Evolutionary conservation across 2,329 filamentous ascomycete species (phyloP).

Genomic region (Nannizziopsis barbatae): DNA sequence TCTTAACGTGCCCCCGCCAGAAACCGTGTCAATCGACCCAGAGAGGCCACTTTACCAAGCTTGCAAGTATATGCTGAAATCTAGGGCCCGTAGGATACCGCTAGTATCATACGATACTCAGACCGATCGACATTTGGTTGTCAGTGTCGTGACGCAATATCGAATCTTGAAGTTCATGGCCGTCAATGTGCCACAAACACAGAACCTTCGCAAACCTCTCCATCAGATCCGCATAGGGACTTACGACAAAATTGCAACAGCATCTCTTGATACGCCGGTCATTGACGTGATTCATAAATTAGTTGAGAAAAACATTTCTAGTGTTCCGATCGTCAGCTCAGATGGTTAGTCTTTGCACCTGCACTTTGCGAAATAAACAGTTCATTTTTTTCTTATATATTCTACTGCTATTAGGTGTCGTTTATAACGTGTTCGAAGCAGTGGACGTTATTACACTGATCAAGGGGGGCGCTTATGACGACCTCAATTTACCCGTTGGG

Average conservation of each 20-base stretch:
- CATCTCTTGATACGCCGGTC: constrained; percentile 78
- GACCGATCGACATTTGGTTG: constrained; percentile 80
- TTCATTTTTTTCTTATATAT: neutral
- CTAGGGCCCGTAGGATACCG: constrained; percentile 83
- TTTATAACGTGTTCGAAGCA: constrained; percentile 94
- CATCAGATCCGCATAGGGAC: constrained; percentile 76
- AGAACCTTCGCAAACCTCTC: constrained; percentile 76
- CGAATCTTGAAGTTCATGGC: constrained; percentile 97
- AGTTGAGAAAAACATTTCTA: constrained; percentile 87
- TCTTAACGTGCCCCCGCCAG: constrained; percentile 78
- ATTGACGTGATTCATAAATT: constrained; percentile 90
- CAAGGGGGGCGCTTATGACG: constrained; percentile 85
- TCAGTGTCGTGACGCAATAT: constrained; percentile 96
- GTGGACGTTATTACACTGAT: constrained; percentile 95
- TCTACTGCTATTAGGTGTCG: constrained; percentile 39
- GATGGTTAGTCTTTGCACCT: constrained; percentile 31
- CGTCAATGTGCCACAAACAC: constrained; percentile 82
- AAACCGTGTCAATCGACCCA: constrained; percentile 92
- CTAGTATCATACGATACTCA: constrained; percentile 90
- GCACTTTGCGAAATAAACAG: neutral
- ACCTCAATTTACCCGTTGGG: constrained; percentile 72
- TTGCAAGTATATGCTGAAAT: constrained; percentile 85
- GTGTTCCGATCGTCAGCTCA: constrained; percentile 80
- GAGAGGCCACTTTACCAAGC: constrained; percentile 87
- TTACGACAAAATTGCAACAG: constrained; percentile 68